Conservation (phyloP, 2,329 filamentous ascomycete species). For the Xylaria digitata region DNA sequence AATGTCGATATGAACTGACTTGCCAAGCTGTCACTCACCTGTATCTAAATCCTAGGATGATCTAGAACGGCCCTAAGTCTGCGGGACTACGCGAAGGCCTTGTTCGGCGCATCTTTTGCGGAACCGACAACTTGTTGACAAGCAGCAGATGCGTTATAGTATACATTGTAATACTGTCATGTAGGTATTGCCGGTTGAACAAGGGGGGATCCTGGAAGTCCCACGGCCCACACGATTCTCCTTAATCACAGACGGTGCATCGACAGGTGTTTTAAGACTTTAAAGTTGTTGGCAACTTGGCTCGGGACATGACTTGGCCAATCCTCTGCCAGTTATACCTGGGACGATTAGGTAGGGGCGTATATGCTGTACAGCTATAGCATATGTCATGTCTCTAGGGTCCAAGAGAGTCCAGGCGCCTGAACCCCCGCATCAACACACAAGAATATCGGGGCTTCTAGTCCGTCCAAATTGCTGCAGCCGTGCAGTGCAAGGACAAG, state of each 20-base stretch:
- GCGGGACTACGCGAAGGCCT: slow-evolving; percentile 23
- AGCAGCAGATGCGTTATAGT: slow-evolving; percentile 5
- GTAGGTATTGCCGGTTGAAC: slow-evolving; percentile 22
- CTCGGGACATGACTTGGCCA: slow-evolving; percentile 7
- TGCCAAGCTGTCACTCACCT: slow-evolving; percentile 30
- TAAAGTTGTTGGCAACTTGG: slow-evolving; percentile 5
- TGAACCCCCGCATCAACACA: slow-evolving; percentile 14
- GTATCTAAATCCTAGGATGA: slow-evolving; percentile 20
- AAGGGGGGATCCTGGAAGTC: slow-evolving; percentile 21
- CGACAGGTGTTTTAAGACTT: slow-evolving; percentile 16
- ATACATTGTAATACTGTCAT: slow-evolving; percentile 4
- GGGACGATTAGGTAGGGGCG: background rate
- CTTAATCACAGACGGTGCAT: slow-evolving; percentile 24
- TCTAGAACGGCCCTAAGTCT: slow-evolving; percentile 31
- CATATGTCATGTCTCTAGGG: slow-evolving; percentile 15
- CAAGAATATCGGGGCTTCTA: slow-evolving; percentile 1
- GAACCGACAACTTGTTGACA: slow-evolving; percentile 9
- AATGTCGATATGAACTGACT: slow-evolving; percentile 21
- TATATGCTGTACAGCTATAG: background rate
- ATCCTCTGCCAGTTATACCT: background rate
- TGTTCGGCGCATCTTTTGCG: slow-evolving; percentile 13
- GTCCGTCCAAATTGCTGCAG: background rate
- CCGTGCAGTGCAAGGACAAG: slow-evolving; percentile 1
- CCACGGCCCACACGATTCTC: slow-evolving; percentile 15
- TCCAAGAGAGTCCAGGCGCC: slow-evolving; percentile 15